These are phyloP conservation scores for Zygoascus flipseniorum DNA, from an alignment of 805 yeast species.

Conservation along the genomic window DNA sequence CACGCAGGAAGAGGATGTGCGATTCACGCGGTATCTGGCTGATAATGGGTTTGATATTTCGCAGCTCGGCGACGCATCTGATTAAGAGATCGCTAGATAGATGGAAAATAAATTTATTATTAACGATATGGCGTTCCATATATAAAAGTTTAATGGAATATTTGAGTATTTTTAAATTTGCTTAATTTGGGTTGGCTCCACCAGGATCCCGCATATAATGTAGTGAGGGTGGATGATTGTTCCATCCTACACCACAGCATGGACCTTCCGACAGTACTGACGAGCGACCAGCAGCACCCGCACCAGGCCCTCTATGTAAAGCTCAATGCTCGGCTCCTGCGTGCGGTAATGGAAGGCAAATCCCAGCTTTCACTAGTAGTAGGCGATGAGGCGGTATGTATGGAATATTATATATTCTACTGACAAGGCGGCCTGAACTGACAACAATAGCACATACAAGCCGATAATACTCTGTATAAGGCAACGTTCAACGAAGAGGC, in stretches of 20 bases:
- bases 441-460: background rate
- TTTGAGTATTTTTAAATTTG: too few relatives aligned
- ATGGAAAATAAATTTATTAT: too few relatives aligned
- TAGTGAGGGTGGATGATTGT: background rate
- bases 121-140: too few relatives aligned
- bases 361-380: background rate
- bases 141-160: too few relatives aligned
- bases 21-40: conserved; percentile 56
- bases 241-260: background rate
- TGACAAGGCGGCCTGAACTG: background rate
- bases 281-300: background rate
- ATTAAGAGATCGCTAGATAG: background rate
- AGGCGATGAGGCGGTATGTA: background rate
- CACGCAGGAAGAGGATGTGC: conserved; percentile 65
- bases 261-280: background rate
- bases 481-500: conserved; percentile 16
- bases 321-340: background rate
- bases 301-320: conserved; percentile 1
- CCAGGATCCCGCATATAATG: too few relatives aligned
- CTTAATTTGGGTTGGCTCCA: too few relatives aligned
- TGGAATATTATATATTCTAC: background rate
- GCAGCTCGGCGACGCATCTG: conserved; percentile 37
- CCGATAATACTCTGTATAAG: background rate
- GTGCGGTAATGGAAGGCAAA: background rate
- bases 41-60: conserved; percentile 62